Evolutionary conservation across 2,329 filamentous ascomycete genomes (phyloP).

Genomic region (Penicillium rolfsii): DNA sequence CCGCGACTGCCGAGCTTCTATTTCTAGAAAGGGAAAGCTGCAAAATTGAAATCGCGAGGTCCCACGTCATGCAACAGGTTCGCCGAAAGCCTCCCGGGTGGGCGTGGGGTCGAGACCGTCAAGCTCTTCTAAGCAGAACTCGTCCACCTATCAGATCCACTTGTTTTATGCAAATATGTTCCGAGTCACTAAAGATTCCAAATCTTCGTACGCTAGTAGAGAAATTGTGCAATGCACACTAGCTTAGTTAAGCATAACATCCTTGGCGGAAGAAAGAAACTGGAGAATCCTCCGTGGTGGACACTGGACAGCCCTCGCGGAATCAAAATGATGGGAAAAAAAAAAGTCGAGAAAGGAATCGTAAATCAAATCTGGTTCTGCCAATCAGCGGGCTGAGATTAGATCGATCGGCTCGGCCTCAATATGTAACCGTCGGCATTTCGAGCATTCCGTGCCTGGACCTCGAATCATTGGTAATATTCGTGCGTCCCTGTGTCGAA

Average conservation of each 20-base stretch:
- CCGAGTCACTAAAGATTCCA: slow-evolving; percentile 4
- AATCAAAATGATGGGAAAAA: not conserved
- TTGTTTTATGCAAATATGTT: slow-evolving; percentile 1
- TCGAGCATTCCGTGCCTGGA: slow-evolving; percentile 19
- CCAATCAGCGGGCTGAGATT: slow-evolving; percentile 19
- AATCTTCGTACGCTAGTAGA: not conserved
- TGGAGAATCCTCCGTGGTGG: not conserved
- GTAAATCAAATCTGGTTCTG: slow-evolving; percentile 4
- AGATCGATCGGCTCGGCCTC: slow-evolving; percentile 16
- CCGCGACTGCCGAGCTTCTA: not conserved
- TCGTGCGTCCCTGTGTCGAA: not conserved
- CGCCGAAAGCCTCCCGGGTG: not conserved
- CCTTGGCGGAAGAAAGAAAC: not conserved
- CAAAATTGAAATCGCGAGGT: not conserved
- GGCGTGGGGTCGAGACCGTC: slow-evolving; percentile 11
- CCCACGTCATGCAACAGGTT: not conserved
- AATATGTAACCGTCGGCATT: slow-evolving; percentile 14
- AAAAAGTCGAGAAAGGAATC: slow-evolving; percentile 1
- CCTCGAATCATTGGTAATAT: slow-evolving; percentile 26
- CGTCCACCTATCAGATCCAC: not conserved
- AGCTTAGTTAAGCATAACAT: slow-evolving; percentile 13
- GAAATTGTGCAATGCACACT: slow-evolving; percentile 2
- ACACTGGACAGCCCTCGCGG: not conserved
- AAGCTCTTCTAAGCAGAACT: slow-evolving; percentile 9
- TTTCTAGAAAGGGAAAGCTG: slow-evolving; percentile 3